These are phyloP conservation scores for Tetrahymena malaccensis DNA, from an alignment of 73 alveolate genomes.

Conservation along the genomic window DNA sequence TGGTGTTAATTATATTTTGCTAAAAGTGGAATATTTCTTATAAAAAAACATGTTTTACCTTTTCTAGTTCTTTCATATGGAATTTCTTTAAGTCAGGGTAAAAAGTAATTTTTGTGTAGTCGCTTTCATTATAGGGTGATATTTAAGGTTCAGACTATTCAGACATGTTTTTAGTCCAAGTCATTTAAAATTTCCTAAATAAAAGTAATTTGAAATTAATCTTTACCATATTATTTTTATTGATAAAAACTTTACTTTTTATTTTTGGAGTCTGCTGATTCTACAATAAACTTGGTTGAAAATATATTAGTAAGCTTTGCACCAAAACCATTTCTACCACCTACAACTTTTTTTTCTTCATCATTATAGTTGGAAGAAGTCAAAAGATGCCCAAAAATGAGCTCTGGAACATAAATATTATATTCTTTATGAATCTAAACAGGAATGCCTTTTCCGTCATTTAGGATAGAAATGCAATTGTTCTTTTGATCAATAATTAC, in stretches of 20 bases:
- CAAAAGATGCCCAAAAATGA: slow-evolving; percentile 95
- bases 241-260: slow-evolving; percentile 1
- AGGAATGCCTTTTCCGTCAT: slow-evolving; percentile 97
- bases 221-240: neutral
- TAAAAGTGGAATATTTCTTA: neutral
- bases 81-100: slow-evolving; percentile 96
- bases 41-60: neutral
- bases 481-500: slow-evolving; percentile 70
- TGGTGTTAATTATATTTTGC: neutral
- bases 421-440: slow-evolving; percentile 93
- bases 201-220: neutral
- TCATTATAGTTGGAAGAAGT: slow-evolving; percentile 98
- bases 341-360: slow-evolving; percentile 84
- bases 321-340: slow-evolving; percentile 99
- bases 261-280: slow-evolving; percentile 82
- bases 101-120: slow-evolving; percentile 87
- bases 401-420: slow-evolving; percentile 94
- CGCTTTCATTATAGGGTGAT: slow-evolving; percentile 51
- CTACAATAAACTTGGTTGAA: slow-evolving; percentile 87
- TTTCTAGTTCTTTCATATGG: slow-evolving; percentile 79
- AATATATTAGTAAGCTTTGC: slow-evolving; percentile 98
- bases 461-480: slow-evolving; percentile 73
- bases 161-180: slow-evolving; percentile 71
- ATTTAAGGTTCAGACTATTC: slow-evolving; percentile 64
- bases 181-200: slow-evolving; percentile 59